These are phyloP conservation scores for Penicillium daleae DNA, from an alignment of 495 filamentous ascomycete species.

Conservation along the genomic window DNA sequence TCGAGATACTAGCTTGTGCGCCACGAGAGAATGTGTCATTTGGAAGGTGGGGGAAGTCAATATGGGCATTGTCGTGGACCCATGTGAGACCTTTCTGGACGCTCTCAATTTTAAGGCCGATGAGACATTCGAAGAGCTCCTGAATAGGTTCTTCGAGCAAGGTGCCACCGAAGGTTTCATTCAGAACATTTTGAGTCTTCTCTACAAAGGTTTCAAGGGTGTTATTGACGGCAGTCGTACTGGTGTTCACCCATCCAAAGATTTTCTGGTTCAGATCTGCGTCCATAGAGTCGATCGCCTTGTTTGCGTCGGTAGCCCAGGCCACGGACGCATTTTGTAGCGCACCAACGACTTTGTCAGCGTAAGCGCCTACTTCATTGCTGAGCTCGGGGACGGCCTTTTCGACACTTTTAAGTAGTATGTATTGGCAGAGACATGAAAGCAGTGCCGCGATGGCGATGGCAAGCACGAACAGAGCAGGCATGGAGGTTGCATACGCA, in stretches of 20 bases:
- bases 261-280: slow-evolving; percentile 78
- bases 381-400: slow-evolving; percentile 77
- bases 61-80: slow-evolving; percentile 82
- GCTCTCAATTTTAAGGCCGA: slow-evolving; percentile 73
- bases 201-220: slow-evolving; percentile 83
- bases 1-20: slow-evolving; percentile 63
- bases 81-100: slow-evolving; percentile 87
- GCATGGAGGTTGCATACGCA: slow-evolving; percentile 81
- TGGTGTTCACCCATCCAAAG: slow-evolving; percentile 86
- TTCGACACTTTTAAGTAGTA: slow-evolving; percentile 73
- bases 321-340: slow-evolving; percentile 72
- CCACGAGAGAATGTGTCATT: slow-evolving; percentile 85
- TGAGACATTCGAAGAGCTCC: slow-evolving; percentile 74
- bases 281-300: slow-evolving; percentile 67
- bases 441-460: slow-evolving; percentile 85
- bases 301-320: slow-evolving; percentile 81
- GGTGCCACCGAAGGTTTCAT: slow-evolving; percentile 79
- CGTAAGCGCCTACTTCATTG: slow-evolving; percentile 77
- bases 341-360: slow-evolving; percentile 72
- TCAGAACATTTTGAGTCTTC: slow-evolving; percentile 70
- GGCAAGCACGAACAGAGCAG: slow-evolving; percentile 85
- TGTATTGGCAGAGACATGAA: slow-evolving; percentile 81
- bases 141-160: slow-evolving; percentile 71
- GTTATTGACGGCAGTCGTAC: slow-evolving; percentile 77
- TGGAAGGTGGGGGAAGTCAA: slow-evolving; percentile 76